phyloP scores from a whole-genome alignment of 148 eudicot species.

The Spergularia bocconei region DNA sequence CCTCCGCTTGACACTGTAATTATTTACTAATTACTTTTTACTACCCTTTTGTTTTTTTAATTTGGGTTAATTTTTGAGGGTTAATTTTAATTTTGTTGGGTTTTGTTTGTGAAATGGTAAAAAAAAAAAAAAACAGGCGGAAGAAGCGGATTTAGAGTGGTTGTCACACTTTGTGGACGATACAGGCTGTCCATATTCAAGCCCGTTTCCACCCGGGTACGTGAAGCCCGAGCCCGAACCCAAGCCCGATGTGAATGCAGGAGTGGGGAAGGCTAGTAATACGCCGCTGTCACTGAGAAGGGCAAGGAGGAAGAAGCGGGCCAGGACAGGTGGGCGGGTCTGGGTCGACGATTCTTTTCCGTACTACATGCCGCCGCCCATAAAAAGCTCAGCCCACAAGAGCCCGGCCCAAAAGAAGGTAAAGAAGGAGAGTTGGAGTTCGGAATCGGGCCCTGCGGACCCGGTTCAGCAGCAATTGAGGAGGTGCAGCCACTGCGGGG shows the following conservation, averaged over 20 bases:
- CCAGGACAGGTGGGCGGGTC: conserved; percentile 18
- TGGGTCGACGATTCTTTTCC: conserved; percentile 13
- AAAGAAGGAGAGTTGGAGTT: conserved; percentile 13
- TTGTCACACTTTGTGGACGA: conserved; percentile 39
- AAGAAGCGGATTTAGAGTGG: conserved; percentile 41
- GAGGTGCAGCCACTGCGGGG: conserved; percentile 61
- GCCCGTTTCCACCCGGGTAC: conserved; percentile 24
- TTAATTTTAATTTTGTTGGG: conserved; percentile 1
- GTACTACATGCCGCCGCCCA: conserved; percentile 26
- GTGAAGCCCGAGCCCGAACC: conserved; percentile 15
- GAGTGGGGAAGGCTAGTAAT: neutral
- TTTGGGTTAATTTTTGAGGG: neutral
- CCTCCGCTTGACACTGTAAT: conserved; percentile 37
- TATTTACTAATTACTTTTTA: no score
- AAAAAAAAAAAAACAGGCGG: conserved; percentile 22
- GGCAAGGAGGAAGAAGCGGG: conserved; percentile 28
- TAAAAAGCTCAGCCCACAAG: conserved; percentile 26
- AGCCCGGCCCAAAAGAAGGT: conserved; percentile 38
- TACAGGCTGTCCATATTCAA: conserved; percentile 29
- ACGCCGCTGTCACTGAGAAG: conserved; percentile 9
- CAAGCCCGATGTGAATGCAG: neutral
- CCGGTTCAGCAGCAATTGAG: conserved; percentile 30
- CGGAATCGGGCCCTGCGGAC: conserved; percentile 3
- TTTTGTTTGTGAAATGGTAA: neutral
- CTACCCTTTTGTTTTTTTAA: neutral